Evolutionary conservation across 169 alveolate genomes (phyloP).

Genomic region (Plasmodium falciparum): DNA sequence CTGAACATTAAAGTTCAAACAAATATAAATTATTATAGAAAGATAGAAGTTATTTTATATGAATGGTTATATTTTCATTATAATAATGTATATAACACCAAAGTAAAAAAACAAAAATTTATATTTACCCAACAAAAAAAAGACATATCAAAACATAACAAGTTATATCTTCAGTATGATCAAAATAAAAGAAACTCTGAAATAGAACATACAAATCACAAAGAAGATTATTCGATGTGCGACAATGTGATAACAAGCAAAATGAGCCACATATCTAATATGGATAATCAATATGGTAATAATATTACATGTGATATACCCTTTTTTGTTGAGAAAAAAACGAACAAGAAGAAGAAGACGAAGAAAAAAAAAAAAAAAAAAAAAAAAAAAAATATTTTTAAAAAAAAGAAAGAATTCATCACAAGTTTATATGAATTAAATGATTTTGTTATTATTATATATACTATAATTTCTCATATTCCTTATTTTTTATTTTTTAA

Average conservation of each 20-base stretch:
- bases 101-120: conserved; percentile 22
- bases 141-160: background rate
- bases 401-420: conserved; percentile 25
- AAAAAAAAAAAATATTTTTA: conserved; percentile 13
- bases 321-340: background rate
- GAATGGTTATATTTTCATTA: conserved; percentile 76
- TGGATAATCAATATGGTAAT: background rate
- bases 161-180: too few species aligned
- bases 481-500: conserved; percentile 72
- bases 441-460: conserved; percentile 51
- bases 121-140: conserved; percentile 7
- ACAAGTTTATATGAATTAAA: conserved; percentile 42
- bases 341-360: background rate
- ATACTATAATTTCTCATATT: conserved; percentile 70
- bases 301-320: background rate
- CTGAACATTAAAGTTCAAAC: background rate
- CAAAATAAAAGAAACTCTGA: too few species aligned
- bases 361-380: background rate
- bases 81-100: conserved; percentile 36
- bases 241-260: background rate
- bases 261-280: too few species aligned
- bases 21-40: conserved; percentile 2
- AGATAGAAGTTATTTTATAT: conserved; percentile 33
- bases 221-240: background rate
- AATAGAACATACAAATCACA: too few species aligned